These are phyloP conservation scores for Rasamsonia emersonii DNA, from an alignment of 2,329 filamentous ascomycete genomes.

Conservation along the genomic window DNA sequence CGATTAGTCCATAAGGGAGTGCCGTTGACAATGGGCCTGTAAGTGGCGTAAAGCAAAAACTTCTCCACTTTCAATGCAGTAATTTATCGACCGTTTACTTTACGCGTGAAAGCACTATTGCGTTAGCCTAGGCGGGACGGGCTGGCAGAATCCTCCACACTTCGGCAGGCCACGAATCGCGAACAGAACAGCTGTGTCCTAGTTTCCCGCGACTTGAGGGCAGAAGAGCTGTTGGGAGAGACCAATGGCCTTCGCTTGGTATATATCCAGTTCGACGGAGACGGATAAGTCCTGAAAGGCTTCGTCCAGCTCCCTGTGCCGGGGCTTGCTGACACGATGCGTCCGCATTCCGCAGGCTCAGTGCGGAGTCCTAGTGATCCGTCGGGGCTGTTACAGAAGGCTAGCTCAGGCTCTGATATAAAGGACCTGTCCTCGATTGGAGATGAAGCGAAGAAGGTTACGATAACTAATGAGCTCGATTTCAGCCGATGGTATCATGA, in stretches of 20 bases:
- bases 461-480: conserved; percentile 50
- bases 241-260: not conserved
- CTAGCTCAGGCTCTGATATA: conserved; percentile 14
- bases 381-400: conserved; percentile 19
- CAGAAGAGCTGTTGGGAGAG: not conserved
- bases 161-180: conserved; percentile 16
- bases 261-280: not conserved
- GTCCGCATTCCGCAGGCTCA: conserved; percentile 22
- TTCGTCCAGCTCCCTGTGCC: conserved; percentile 1
- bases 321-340: conserved; percentile 13
- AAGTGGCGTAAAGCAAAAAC: too few species aligned
- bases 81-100: too few species aligned
- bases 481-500: conserved; percentile 51
- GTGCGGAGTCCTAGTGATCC: conserved; percentile 29
- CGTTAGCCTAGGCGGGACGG: conserved; percentile 16
- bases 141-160: conserved; percentile 26
- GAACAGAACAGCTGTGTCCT: conserved; percentile 6
- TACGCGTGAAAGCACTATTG: conserved; percentile 5
- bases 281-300: conserved; percentile 1
- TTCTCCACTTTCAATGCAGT: too few species aligned
- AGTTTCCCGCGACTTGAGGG: not conserved
- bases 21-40: too few species aligned
- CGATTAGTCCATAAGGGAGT: too few species aligned
- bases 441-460: conserved; percentile 11
- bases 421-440: conserved; percentile 15